Evolutionary conservation across 2,329 filamentous ascomycete genomes (phyloP).

Genomic region (Cadophora luteo-olivacea): DNA sequence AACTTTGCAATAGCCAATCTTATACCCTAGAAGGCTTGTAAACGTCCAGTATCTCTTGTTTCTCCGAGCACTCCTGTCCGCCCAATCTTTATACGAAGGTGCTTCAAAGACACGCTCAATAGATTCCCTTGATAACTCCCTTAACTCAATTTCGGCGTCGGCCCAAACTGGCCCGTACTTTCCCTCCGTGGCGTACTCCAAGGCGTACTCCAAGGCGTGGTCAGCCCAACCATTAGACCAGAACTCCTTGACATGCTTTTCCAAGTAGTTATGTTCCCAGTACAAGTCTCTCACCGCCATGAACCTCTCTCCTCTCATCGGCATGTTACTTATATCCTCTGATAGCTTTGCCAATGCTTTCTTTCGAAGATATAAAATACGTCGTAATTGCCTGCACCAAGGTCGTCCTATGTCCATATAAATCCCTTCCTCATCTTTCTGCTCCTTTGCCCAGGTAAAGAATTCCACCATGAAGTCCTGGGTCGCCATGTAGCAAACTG

Average conservation of each 20-base stretch:
- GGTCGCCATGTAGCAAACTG: background rate
- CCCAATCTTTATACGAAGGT: conserved; percentile 10
- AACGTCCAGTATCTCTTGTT: conserved; percentile 7
- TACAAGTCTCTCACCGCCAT: conserved; percentile 8
- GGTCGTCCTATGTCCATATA: conserved; percentile 4
- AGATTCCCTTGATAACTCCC: conserved; percentile 6
- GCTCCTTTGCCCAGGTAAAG: conserved; percentile 6
- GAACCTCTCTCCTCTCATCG: conserved; percentile 6
- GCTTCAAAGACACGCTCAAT: conserved; percentile 10
- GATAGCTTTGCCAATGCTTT: conserved; percentile 8
- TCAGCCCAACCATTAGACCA: conserved; percentile 10
- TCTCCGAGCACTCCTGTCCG: conserved; percentile 4
- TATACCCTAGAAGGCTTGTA: conserved; percentile 4
- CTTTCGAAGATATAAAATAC: conserved; percentile 12
- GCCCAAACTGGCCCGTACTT: conserved; percentile 5
- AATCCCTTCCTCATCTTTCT: conserved; percentile 9
- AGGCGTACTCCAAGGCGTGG: background rate
- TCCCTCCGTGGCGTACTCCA: conserved; percentile 5
- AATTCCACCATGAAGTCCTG: conserved; percentile 9
- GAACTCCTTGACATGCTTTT: conserved; percentile 7
- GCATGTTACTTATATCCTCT: conserved; percentile 9
- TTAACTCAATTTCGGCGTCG: conserved; percentile 5
- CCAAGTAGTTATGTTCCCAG: conserved; percentile 7
- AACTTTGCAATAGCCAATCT: conserved; percentile 2
- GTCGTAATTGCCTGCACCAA: conserved; percentile 10